Conservation (phyloP, 176 grass and related monocot species). For the Rhipidocladum racemiflorum region DNA sequence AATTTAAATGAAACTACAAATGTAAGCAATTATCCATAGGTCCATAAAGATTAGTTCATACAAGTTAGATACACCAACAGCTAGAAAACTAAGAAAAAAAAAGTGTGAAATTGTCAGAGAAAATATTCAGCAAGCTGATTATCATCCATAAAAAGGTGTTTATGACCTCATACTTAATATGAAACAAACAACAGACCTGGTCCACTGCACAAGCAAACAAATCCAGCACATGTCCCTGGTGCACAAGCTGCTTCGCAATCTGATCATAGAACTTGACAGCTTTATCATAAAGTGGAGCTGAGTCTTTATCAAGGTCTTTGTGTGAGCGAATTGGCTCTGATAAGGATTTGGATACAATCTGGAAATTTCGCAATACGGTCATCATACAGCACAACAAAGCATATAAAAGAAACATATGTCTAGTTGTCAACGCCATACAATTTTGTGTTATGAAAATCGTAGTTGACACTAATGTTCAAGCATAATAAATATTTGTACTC, state of each 20-base stretch:
- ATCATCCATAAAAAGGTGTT: conserved; percentile 2
- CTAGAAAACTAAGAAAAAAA: conserved; percentile 2
- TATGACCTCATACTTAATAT: conserved; percentile 13
- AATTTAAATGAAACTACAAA: conserved; percentile 2
- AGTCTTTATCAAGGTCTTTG: conserved; percentile 93
- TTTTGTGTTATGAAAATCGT: conserved; percentile 3
- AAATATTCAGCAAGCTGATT: background rate
- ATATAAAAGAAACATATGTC: conserved; percentile 8
- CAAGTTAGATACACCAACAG: background rate
- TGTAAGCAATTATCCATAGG: background rate
- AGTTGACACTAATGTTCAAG: background rate
- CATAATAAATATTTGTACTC: conserved; percentile 7
- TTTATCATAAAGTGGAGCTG: conserved; percentile 81
- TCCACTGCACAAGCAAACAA: conserved; percentile 95
- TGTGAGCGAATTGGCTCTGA: conserved; percentile 97
- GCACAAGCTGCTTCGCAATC: conserved; percentile 90
- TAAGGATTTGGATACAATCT: conserved; percentile 98
- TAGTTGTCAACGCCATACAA: background rate
- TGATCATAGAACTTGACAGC: conserved; percentile 93
- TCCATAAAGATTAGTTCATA: conserved; percentile 4
- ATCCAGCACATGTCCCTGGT: conserved; percentile 97
- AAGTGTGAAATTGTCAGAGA: background rate
- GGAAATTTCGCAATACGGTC: conserved; percentile 44
- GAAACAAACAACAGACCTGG: conserved; percentile 58
- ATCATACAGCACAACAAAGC: conserved; percentile 19